Base-by-base conservation (phyloP, 2,329 filamentous ascomycete genomes). In the Penicillium crustosum region DNA sequence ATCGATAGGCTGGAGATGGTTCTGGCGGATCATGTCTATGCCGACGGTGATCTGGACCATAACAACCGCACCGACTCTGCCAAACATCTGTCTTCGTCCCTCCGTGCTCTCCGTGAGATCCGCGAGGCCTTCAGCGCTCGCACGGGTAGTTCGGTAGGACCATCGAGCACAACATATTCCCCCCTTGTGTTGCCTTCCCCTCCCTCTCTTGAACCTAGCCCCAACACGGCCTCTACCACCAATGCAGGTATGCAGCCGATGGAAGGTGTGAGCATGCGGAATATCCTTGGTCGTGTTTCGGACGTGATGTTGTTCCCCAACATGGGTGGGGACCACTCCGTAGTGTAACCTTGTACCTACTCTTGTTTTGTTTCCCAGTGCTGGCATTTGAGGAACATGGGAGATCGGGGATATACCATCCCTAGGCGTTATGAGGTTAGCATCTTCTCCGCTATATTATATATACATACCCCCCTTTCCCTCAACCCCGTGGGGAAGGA, bases 271-370 rank as follows among this genome's bases (percentile, higher is more conserved):
- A 62, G 65, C 43, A 71, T 73, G 61, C 67, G 63, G 43, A 66
- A 69, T 45, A 74, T 74, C 43, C 57, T 74, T 10, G 70, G 67
- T 50, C 67, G 64, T 21, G 71, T 74, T 12, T 73, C 71, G 33
- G 69, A 73, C 42, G 71, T 73, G 35, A 74, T 74, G 71, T 57
- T 73, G 33, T 74, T 74, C 53, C 71, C 71, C 15, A 73, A 58
- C 29, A 70, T 72, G 67, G 64, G 60, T 29, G 64, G 62, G 2
- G 19, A 50, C 12, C 35, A 52, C 3, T 58, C 64, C 2, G 33
- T 50, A 17, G 49, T 51, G 2, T 62, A 49, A 55, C 19, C 25
- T 7, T n/a, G 27, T 19, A 17, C 10, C 10, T 38, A 15, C 7
- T 36, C 5, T 49, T 21, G 1, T 25, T 52, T 39, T 25, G 13